Evolutionary conservation across 2,329 filamentous ascomycete genomes (phyloP).

Genomic region (Colletotrichum destructivum): DNA sequence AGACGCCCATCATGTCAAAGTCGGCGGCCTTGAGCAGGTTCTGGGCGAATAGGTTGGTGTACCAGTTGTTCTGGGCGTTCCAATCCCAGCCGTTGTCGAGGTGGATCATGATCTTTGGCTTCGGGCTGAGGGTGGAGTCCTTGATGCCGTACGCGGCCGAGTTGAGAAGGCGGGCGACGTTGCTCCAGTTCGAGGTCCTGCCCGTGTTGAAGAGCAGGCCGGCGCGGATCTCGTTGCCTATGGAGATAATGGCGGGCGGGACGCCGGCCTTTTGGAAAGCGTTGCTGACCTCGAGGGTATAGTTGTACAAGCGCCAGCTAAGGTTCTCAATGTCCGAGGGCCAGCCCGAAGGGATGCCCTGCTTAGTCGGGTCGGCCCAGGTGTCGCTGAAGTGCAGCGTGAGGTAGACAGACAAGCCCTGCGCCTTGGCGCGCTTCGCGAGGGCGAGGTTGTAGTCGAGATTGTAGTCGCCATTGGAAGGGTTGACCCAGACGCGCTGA

Average conservation of each 20-base stretch:
- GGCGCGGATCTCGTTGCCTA: conserved; percentile 81
- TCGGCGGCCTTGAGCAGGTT: conserved; percentile 67
- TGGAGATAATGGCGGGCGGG: conserved; percentile 73
- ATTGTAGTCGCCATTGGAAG: conserved; percentile 75
- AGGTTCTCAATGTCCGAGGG: conserved; percentile 71
- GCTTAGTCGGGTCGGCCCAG: conserved; percentile 78
- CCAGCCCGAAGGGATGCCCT: conserved; percentile 76
- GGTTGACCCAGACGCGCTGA: conserved; percentile 81
- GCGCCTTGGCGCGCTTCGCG: conserved; percentile 75
- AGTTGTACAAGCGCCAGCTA: conserved; percentile 76
- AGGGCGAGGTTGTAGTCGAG: conserved; percentile 79
- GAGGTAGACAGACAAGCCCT: conserved; percentile 72
- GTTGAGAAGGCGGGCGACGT: conserved; percentile 75
- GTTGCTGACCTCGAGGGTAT: conserved; percentile 75
- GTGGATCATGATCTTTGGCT: conserved; percentile 81
- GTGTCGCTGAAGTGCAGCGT: conserved; percentile 79
- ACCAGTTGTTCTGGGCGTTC: conserved; percentile 76
- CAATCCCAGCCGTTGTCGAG: conserved; percentile 84
- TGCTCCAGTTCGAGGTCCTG: conserved; percentile 66
- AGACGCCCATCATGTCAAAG: conserved; percentile 81
- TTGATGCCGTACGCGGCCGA: conserved; percentile 76
- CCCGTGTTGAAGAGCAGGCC: conserved; percentile 79
- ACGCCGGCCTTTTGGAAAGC: conserved; percentile 70
- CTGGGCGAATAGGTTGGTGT: conserved; percentile 68
- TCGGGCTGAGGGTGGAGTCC: conserved; percentile 69